phyloP scores from a whole-genome alignment of 768 basidiomycete species.

The Coprinopsis strossmayeri region DNA sequence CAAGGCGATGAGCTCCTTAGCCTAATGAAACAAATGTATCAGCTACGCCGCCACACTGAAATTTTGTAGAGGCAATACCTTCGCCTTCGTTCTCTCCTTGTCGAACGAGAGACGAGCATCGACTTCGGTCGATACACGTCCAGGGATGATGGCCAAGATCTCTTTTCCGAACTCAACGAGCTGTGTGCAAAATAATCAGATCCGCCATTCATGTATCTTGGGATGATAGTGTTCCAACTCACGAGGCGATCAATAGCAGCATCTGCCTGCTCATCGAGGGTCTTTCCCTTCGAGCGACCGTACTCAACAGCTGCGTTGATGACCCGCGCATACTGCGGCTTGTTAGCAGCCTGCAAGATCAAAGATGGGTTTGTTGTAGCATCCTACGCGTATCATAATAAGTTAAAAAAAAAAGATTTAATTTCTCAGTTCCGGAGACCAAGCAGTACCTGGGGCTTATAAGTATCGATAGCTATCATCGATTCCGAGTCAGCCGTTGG shows the following conservation, averaged over 20 bases:
- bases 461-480: conserved; percentile 77
- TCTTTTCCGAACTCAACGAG: conserved; percentile 97
- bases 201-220: not conserved
- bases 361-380: conserved; percentile 97
- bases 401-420: not conserved
- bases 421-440: conserved; percentile 5
- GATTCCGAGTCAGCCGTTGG: conserved; percentile 18
- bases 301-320: conserved; percentile 69
- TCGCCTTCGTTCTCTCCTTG: conserved; percentile 86
- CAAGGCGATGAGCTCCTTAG: conserved; percentile 84
- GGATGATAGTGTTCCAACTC: conserved; percentile 19
- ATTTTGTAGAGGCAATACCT: conserved; percentile 37
- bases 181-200: conserved; percentile 30
- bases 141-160: conserved; percentile 93
- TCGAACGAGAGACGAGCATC: conserved; percentile 97
- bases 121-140: conserved; percentile 98
- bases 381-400: conserved; percentile 46
- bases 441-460: conserved; percentile 78
- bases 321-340: conserved; percentile 76
- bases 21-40: conserved; percentile 29
- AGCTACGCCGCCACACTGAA: conserved; percentile 1
- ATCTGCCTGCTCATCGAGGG: conserved; percentile 67
- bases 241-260: conserved; percentile 88
- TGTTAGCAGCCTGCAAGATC: conserved; percentile 90
- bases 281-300: conserved; percentile 78